Evolutionary conservation across 352 stramenopile species (phyloP).

Genomic region (Phytophthora boehmeriae): DNA sequence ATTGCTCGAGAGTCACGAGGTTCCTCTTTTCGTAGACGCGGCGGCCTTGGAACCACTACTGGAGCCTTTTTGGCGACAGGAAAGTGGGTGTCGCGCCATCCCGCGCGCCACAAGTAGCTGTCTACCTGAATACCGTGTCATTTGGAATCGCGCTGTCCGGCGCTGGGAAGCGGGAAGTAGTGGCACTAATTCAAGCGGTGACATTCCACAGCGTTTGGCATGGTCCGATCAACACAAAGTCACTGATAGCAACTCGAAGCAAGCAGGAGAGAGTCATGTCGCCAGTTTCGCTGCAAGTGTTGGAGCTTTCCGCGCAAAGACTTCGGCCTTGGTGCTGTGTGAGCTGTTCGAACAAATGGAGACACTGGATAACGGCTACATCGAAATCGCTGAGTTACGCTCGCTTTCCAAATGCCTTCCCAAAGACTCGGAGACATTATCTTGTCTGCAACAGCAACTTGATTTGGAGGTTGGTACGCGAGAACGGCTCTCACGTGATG

Average conservation of each 20-base stretch:
- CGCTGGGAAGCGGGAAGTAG: constrained; percentile 46
- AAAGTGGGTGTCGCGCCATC: constrained; percentile 25
- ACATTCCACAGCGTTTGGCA: not conserved
- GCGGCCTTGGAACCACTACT: constrained; percentile 41
- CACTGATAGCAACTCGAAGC: not conserved
- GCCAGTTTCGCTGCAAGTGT: constrained; percentile 10
- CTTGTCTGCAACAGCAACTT: constrained; percentile 8
- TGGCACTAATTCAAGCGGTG: not conserved
- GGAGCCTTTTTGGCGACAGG: constrained; percentile 57
- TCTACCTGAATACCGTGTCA: constrained; percentile 42
- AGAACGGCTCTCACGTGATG: constrained; percentile 24
- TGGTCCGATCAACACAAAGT: not conserved
- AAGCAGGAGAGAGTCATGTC: not conserved
- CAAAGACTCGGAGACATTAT: constrained; percentile 2
- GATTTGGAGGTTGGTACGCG: constrained; percentile 22
- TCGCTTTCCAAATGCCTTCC: constrained; percentile 55
- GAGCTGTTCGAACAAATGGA: constrained; percentile 81
- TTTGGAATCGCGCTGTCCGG: constrained; percentile 76
- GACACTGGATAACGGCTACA: constrained; percentile 55
- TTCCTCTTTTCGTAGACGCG: constrained; percentile 30
- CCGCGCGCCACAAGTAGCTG: constrained; percentile 25
- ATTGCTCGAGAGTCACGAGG: constrained; percentile 34
- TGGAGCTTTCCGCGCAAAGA: constrained; percentile 42
- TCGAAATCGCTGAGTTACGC: constrained; percentile 73
- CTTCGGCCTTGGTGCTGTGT: constrained; percentile 48